Evolutionary conservation across 1,284 basidiomycete species (phyloP), one percentile per base, ranked within the genome.

Genomic region (Cutaneotrichosporon mucoides): DNA sequence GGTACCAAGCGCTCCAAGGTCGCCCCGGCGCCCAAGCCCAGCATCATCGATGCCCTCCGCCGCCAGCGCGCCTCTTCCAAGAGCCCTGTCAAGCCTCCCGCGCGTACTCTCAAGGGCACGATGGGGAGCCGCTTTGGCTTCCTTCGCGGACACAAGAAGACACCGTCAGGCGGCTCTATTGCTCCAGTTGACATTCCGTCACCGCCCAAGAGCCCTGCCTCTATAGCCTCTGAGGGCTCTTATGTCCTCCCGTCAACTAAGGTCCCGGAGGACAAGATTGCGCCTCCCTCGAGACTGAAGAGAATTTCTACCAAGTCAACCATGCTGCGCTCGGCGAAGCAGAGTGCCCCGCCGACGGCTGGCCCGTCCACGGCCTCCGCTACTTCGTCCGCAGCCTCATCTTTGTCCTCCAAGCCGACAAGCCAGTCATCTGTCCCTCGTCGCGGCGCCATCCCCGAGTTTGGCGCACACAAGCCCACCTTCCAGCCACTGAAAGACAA

Each of bases 401-500:
- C 24, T 24, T 24, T 24, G 24, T 24, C 24, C 24, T 24, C 24
- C 24, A 24, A 24, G 24, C 24, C 24, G 24, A 24, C 24, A 24
- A 24, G 24, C 24, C 24, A 24, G 24, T 24, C 24, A 24, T 24
- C 24, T 24, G 38, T 24, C 5, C 44, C 44, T 24, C 54, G 36
- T 35, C 55, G 35, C 36, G 42, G 46, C 40, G 34, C 44, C 0
- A 44, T 58, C 16, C 56, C 56, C 5, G 53, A 58, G 41, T 62
- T 62, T 37, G 56, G 54, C 2, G 55, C 53, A 15, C 56, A 55
- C 3, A 41, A 51, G 38, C 50, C 59, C 0, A 59, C 37, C 11
- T 49, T 51, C 12, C 55, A 57, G 33, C 59, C 62, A 4, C 48
- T 64, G n/a, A 64, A 64, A 45, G 62, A 64, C 15, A 11, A 53